Conservation (phyloP, 441 rosid species). For the Sinapis alba region DNA sequence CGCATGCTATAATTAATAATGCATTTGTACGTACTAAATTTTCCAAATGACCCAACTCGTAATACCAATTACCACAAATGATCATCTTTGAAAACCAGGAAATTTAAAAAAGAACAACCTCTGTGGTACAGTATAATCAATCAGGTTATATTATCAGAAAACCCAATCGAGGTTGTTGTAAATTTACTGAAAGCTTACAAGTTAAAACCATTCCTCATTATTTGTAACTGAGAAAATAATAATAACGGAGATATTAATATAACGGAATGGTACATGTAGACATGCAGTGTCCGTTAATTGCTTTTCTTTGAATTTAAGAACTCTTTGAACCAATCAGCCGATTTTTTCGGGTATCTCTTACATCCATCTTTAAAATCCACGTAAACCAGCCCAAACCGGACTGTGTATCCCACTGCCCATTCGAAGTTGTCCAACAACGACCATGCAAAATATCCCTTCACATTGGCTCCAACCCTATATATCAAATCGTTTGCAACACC, state of each 20-base stretch:
- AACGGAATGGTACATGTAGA: background rate
- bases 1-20: no score
- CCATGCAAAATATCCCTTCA: slow-evolving; percentile 43
- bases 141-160: background rate
- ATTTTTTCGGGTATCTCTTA: slow-evolving; percentile 39
- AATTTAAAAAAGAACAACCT: background rate
- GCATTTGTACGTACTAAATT: no score
- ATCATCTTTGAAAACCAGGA: background rate
- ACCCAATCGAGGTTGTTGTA: background rate
- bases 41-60: background rate
- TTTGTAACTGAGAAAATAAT: no score
- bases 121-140: background rate
- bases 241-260: no score
- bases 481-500: background rate
- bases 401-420: slow-evolving; percentile 37
- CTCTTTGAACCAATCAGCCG: slow-evolving; percentile 37
- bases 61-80: background rate
- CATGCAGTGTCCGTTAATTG: background rate
- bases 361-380: slow-evolving; percentile 37
- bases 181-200: background rate
- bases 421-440: slow-evolving; percentile 39
- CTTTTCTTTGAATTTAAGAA: slow-evolving; percentile 16
- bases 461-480: slow-evolving; percentile 42
- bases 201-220: slow-evolving; percentile 7
- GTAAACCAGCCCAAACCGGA: slow-evolving; percentile 38